Evolutionary conservation across 73 alveolate species (phyloP).

Genomic region (Paramecium sexaurelia): DNA sequence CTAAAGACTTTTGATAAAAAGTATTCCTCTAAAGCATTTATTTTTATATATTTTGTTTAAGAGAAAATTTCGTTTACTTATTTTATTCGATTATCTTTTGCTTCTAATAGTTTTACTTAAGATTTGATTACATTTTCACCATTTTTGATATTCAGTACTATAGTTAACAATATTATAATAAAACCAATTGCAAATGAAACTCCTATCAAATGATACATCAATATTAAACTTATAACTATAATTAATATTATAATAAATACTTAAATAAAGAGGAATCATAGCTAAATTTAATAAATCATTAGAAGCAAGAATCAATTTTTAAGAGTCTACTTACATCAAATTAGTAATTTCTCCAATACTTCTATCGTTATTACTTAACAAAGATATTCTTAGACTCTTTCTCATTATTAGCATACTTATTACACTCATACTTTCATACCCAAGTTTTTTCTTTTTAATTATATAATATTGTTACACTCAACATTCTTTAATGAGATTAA

Average conservation of each 20-base stretch:
- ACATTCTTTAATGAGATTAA: background rate
- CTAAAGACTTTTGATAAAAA: slow-evolving; percentile 59
- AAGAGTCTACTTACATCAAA: slow-evolving; percentile 58
- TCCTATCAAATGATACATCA: slow-evolving; percentile 52
- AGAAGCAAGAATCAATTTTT: slow-evolving; percentile 3
- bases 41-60: slow-evolving; percentile 86
- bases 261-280: slow-evolving; percentile 43
- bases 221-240: background rate
- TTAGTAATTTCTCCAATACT: slow-evolving; percentile 50
- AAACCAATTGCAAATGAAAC: slow-evolving; percentile 52
- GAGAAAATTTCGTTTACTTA: slow-evolving; percentile 81
- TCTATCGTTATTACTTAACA: background rate
- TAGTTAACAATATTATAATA: slow-evolving; percentile 14
- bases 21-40: slow-evolving; percentile 84
- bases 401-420: background rate
- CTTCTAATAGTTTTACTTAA: slow-evolving; percentile 76
- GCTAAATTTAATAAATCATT: background rate
- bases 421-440: slow-evolving; percentile 1
- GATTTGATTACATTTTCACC: slow-evolving; percentile 54
- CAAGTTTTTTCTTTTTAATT: background rate
- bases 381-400: background rate
- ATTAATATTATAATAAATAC: background rate
- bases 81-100: slow-evolving; percentile 85
- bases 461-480: background rate
- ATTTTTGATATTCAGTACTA: slow-evolving; percentile 2